phyloP scores from a whole-genome alignment of 352 stramenopile species.

The Thalassiosira ordinaria region DNA sequence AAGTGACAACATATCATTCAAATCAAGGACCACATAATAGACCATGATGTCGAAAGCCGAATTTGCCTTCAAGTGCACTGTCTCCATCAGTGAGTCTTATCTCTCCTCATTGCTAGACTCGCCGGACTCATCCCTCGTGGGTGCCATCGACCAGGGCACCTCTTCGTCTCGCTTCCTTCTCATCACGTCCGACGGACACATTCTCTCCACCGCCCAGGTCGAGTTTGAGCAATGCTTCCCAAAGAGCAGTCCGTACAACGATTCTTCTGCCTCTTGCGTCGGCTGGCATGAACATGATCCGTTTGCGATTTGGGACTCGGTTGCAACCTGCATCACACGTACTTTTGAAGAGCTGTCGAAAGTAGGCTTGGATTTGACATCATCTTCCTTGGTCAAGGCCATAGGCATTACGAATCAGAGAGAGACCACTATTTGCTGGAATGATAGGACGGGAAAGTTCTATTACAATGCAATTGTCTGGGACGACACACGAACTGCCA shows the following conservation, averaged over 20 bases:
- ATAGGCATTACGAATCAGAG: slow-evolving; percentile 99
- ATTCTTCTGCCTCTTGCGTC: slow-evolving; percentile 24
- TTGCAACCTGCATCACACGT: slow-evolving; percentile 57
- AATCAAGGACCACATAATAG: too few species aligned
- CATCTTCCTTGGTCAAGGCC: slow-evolving; percentile 84
- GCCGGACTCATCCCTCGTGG: slow-evolving; percentile 63
- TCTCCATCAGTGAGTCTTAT: slow-evolving; percentile 37
- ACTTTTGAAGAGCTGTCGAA: slow-evolving; percentile 76
- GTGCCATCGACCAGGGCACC: slow-evolving; percentile 97
- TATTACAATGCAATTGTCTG: slow-evolving; percentile 99
- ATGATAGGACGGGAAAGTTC: slow-evolving; percentile 92
- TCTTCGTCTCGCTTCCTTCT: slow-evolving; percentile 96
- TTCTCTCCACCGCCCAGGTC: slow-evolving; percentile 92
- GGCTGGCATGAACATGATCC: slow-evolving; percentile 98
- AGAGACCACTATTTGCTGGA: slow-evolving; percentile 97
- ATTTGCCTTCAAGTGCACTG: slow-evolving; percentile 7
- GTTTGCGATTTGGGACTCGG: slow-evolving; percentile 91
- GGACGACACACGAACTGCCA: slow-evolving; percentile 95
- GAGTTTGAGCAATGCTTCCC: slow-evolving; percentile 97
- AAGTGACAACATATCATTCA: too few species aligned
- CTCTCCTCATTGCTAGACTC: slow-evolving; percentile 26
- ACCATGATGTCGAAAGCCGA: slow-evolving; percentile 12
- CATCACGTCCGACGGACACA: slow-evolving; percentile 89
- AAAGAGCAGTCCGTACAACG: slow-evolving; percentile 70
- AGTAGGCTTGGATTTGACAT: slow-evolving; percentile 32